Evolutionary conservation across 257 asterid genomes (phyloP), one percentile per base, ranked within the genome.

Genomic region (Forsythia suspensa): DNA sequence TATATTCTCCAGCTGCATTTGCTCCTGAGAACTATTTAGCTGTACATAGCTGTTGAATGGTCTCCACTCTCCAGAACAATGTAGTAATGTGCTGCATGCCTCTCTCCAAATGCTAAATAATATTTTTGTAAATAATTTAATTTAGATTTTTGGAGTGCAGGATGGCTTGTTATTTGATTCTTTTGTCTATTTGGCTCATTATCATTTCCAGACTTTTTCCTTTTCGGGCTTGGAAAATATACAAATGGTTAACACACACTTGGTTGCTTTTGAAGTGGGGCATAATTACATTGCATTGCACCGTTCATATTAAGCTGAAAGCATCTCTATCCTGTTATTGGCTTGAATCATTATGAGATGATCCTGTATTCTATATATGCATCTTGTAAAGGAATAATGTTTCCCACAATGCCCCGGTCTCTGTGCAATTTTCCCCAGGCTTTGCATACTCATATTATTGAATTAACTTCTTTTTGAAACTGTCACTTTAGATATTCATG

Each of bases 401-500:
- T 69, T 34, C 37, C 76, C 46, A 40, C 34, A 12, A 8, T 72
- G 37, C 79, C 18, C 38, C 3, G n/a, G 67, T 20, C 38, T 55
- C 48, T 21, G 70, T 13, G 48, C 69, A 51, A 37, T 0, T 57
- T 39, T 40, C 75, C 75, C 55, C 51, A 44, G 16, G 55, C 37
- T 63, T 63, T 81, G 69, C 43, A 63, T 8, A 3, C 68, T 61
- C 44, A 1, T 16, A 13, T 42, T 44, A 42, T 39, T n/a, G 77
- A n/a, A 40, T 74, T 37, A 63, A 48, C 21, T 61, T 67, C 29
- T 46, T 41, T 38, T 74, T 76, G 76, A 82, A 70, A 43, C 40
- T 42, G 12, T 73, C 73, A 79, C 71, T 78, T 38, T 83, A 96
- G 98, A 82, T 87, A 77, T 84, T 71, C 73, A 90, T 91, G 97